Evolutionary conservation across 2,329 filamentous ascomycete genomes (phyloP), one percentile per base, ranked within the genome.

Genomic region (Phialophora verrucosa): DNA sequence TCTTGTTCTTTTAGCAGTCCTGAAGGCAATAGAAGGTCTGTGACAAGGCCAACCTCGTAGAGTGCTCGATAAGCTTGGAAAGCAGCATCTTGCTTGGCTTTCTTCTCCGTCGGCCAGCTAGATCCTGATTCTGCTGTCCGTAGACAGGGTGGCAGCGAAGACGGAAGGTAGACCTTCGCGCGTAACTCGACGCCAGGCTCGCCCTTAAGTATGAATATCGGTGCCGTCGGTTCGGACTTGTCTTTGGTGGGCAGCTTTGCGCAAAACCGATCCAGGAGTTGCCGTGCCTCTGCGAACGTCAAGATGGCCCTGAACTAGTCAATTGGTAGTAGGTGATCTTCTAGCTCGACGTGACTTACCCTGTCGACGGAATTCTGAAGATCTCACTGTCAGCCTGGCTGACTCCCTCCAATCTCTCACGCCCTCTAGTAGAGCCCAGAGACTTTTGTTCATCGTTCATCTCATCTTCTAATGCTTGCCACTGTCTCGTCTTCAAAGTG

Each of bases 191-290:
- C 32, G 14, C 65, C 66, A 4, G 29, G 51, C 0, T 71, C 72
- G n/a, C 81, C 74, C 3, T 81, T 75, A 38, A 87, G 81, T 14
- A 87, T 80, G 73, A 93, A 96, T 57, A 90, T 86, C 0, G 93
- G 92, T 1, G 84, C 81, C 20, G 51, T 25, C 4, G 80, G 79
- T 70, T 93, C 87, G 6, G 56, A 54, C 4, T 56, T 64, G 25
- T 62, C 62, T 0, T 80, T 81, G 0, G 79, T 79, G 0, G 85
- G 83, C 0, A 93, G 76, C 0, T 84, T 83, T 0, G 82, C 80
- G 76, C 93, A 97, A 72, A 97, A 96, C 76, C 96, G 92, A 55
- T 91, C 83, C 1, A 98, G 83, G 75, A 95, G 92, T n/a, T 83
- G 78, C 56, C 89, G 86, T 0, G 92, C 90, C 70, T 91, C 91